Evolutionary conservation across 495 filamentous ascomycete genomes (phyloP).

Genomic region (Penicillium egyptiacum): DNA sequence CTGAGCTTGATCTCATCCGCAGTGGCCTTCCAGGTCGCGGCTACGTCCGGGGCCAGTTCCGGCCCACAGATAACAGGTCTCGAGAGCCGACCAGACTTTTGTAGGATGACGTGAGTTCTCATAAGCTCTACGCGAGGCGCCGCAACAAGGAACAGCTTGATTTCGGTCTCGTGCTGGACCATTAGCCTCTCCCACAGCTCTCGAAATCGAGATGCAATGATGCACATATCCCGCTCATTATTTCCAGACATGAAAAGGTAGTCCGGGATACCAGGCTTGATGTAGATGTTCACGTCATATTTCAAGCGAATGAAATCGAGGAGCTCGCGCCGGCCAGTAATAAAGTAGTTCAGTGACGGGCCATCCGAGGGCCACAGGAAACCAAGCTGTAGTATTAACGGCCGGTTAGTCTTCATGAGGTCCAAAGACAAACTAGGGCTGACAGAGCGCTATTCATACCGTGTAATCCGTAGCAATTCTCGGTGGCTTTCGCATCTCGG

Average conservation of each 20-base stretch:
- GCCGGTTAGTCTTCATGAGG: background rate
- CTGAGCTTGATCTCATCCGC: background rate
- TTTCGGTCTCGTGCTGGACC: slow-evolving; percentile 6
- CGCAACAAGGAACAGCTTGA: slow-evolving; percentile 1
- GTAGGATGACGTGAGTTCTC: background rate
- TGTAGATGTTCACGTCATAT: slow-evolving; percentile 5
- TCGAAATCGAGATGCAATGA: background rate
- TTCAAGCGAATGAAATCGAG: background rate
- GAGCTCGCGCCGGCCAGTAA: background rate
- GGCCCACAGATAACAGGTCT: background rate
- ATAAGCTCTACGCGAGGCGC: background rate
- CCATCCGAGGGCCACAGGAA: slow-evolving; percentile 1
- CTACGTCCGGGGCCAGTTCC: background rate
- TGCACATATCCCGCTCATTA: background rate
- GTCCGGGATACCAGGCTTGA: background rate
- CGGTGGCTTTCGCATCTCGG: background rate
- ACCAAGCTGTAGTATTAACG: background rate
- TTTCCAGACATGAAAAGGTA: slow-evolving; percentile 4
- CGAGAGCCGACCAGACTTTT: background rate
- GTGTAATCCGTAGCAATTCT: background rate
- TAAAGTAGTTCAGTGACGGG: background rate
- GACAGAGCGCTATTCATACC: background rate
- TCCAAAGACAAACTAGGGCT: background rate
- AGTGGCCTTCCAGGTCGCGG: background rate
- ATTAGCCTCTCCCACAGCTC: slow-evolving; percentile 1